Evolutionary conservation across 139 green algal genomes (phyloP).

Genomic region (Volvox reticuliferus): DNA sequence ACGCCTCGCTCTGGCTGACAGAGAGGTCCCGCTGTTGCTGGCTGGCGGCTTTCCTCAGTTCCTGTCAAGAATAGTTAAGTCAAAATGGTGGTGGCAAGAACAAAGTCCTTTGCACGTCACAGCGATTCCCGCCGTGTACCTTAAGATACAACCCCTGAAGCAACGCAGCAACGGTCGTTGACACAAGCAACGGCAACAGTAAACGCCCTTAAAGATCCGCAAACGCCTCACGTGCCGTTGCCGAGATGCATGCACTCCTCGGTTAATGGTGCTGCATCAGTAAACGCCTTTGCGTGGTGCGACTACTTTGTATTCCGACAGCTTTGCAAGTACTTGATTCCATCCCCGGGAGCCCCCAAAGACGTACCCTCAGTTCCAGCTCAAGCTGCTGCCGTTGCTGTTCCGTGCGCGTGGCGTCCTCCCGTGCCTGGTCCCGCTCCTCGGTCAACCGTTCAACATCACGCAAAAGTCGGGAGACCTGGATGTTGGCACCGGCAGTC

Average conservation of each 20-base stretch:
- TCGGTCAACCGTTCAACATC: slow-evolving; percentile 81
- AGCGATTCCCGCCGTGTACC: neutral
- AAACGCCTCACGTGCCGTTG: neutral
- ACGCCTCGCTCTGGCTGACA: slow-evolving; percentile 69
- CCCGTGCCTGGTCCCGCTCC: slow-evolving; percentile 74
- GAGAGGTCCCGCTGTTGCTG: slow-evolving; percentile 72
- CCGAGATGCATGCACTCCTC: neutral
- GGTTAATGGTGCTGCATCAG: too few species aligned
- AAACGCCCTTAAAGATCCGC: too few species aligned
- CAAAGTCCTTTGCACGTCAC: neutral
- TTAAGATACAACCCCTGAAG: neutral
- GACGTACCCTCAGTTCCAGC: slow-evolving; percentile 66
- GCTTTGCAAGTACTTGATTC: too few species aligned
- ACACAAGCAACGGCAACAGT: too few species aligned
- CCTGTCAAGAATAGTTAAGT: slow-evolving; percentile 38
- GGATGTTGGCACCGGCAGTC: neutral
- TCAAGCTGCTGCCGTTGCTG: slow-evolving; percentile 64
- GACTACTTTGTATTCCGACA: too few species aligned
- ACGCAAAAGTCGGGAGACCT: slow-evolving; percentile 65
- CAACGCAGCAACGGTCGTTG: neutral
- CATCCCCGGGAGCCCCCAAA: too few species aligned
- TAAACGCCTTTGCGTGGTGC: too few species aligned
- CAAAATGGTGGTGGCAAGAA: neutral
- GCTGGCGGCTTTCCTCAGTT: slow-evolving; percentile 67
- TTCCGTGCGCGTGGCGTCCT: slow-evolving; percentile 72